Base-by-base conservation (phyloP, 2,329 filamentous ascomycete species). In the Arthrobotrys sinensis region DNA sequence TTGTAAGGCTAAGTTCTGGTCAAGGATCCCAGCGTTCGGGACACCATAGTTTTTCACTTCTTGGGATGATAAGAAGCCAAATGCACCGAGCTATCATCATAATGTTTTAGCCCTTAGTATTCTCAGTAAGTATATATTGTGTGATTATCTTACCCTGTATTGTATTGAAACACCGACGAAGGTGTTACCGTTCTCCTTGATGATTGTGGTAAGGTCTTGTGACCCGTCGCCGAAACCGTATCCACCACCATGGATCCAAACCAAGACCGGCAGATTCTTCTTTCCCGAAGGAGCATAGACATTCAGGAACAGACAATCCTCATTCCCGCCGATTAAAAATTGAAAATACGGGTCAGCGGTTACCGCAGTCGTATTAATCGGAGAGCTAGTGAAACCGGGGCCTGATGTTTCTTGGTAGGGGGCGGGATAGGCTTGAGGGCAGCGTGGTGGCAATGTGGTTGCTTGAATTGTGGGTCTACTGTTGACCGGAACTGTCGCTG, bases 101-200 rank as follows among this genome's bases (percentile, higher is more conserved):
- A 8, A 40, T 6, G 6, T 40, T 8, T 40, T 40, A 40, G 36
- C 6, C 12, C 36, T 3, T 28, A 28, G 4, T 4, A 28, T 28
- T 4, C 24, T 2, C 2, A 28, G 4, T 2, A 28, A 28, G 24
- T 2, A 28, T 28, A 28, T 2, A 8, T 40, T 40, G 36, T 32
- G n/a, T 11, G 16, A 34, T n/a, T 45, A 45, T 45, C 34, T 46
- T 64, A 64, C 60, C 21, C 60, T 90, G 84, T 96, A 94, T 85
- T 94, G 94, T 82, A 94, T 90, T 0, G 90, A 88, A 0, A 95
- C 92, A 71, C 91, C 92, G 55, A 96, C 84, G 79, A 94, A 89
- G 0, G 91, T 90, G 84, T 92, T 89, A 32, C 40, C 60, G 28
- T 64, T 64, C 24, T 64, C 60, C 7, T 46, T 64, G 21, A 64